Evolutionary conservation across 805 yeast species (phyloP).

Genomic region (Metschnikowia arizonensis): DNA sequence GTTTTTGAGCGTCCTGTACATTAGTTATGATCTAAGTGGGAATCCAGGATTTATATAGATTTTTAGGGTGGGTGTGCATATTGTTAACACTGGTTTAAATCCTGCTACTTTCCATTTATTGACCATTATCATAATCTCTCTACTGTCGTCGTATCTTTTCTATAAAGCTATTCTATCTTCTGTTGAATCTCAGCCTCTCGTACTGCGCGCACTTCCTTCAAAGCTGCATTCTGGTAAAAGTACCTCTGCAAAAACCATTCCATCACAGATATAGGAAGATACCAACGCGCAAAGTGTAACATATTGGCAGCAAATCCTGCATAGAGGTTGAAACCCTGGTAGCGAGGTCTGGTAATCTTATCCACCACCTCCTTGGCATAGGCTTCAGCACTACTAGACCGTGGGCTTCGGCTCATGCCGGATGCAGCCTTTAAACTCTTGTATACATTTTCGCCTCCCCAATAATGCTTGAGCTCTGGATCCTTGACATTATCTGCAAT

Average conservation of each 20-base stretch:
- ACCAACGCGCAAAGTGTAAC: conserved; percentile 14
- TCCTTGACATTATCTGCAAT: conserved; percentile 21
- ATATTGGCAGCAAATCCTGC: conserved; percentile 10
- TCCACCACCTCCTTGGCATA: conserved; percentile 16
- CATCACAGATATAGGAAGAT: conserved; percentile 12
- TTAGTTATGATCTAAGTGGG: too few species aligned
- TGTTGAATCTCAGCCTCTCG: conserved; percentile 7
- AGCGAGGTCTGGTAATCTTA: conserved; percentile 6
- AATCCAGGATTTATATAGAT: too few species aligned
- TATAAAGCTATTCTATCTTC: too few species aligned
- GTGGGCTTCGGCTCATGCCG: conserved; percentile 15
- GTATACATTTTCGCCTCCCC: conserved; percentile 8
- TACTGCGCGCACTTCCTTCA: conserved; percentile 5
- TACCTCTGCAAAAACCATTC: conserved; percentile 11
- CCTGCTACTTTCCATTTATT: too few species aligned
- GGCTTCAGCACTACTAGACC: conserved; percentile 5
- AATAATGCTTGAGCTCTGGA: conserved; percentile 6
- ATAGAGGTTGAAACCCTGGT: conserved; percentile 18
- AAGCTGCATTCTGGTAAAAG: conserved; percentile 14
- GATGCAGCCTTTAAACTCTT: conserved; percentile 9
- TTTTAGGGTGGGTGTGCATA: too few species aligned
- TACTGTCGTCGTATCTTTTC: too few species aligned
- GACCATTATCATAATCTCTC: too few species aligned
- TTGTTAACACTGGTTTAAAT: too few species aligned
- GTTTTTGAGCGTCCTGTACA: too few species aligned